phyloP scores from a whole-genome alignment of 257 asterid species.

The Solanum virginianum region DNA sequence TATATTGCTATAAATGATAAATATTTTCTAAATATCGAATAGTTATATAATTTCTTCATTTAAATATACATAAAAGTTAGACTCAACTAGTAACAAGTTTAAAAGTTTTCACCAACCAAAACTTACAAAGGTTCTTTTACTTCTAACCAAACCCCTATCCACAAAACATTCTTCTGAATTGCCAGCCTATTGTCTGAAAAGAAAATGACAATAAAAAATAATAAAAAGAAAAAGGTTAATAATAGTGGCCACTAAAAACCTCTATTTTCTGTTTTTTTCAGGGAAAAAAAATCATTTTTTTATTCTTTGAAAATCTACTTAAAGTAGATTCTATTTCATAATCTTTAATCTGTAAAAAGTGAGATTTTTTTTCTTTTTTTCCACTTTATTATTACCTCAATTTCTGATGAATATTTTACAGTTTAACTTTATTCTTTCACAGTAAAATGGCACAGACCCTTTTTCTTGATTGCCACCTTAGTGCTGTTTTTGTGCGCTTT shows the following conservation, averaged over 20 bases:
- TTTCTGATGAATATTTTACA: neutral
- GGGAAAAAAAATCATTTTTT: neutral
- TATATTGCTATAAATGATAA: too few species aligned
- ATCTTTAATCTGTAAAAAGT: neutral
- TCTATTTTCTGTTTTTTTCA: neutral
- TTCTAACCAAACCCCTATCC: neutral
- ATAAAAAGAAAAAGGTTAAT: neutral
- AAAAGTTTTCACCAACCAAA: neutral
- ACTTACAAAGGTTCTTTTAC: neutral
- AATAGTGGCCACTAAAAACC: neutral
- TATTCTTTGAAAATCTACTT: neutral
- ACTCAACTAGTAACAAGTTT: neutral
- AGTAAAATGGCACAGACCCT: neutral
- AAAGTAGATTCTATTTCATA: neutral
- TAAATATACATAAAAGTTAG: neutral
- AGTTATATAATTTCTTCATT: neutral
- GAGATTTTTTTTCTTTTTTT: neutral
- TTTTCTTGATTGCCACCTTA: neutral
- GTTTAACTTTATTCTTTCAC: neutral
- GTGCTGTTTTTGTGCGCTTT: neutral
- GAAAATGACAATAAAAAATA: neutral
- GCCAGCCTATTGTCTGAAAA: neutral
- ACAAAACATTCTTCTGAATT: neutral
- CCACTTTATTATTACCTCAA: neutral
- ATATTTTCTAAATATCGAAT: too few species aligned